Evolutionary conservation across 805 yeast species (phyloP).

Genomic region (Myxozyma udenii): DNA sequence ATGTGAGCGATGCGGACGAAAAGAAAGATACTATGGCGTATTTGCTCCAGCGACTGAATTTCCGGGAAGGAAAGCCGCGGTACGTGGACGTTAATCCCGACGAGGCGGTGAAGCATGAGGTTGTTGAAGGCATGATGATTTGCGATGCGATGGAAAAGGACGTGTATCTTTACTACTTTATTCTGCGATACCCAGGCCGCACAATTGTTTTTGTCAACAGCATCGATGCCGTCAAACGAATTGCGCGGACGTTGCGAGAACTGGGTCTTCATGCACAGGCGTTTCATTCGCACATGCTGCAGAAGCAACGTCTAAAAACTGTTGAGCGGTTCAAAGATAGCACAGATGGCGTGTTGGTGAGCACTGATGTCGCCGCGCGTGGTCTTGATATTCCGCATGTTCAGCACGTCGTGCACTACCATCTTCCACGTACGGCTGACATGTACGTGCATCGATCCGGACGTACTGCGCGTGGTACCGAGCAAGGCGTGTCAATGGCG

Average conservation of each 20-base stretch:
- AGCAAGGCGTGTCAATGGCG: slow-evolving; percentile 91
- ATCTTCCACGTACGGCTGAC: slow-evolving; percentile 91
- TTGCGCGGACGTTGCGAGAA: slow-evolving; percentile 70
- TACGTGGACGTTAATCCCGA: slow-evolving; percentile 85
- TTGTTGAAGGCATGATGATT: slow-evolving; percentile 84
- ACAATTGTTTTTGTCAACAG: slow-evolving; percentile 90
- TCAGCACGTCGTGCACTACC: slow-evolving; percentile 93
- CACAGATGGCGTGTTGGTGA: slow-evolving; percentile 60
- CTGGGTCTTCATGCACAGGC: slow-evolving; percentile 66
- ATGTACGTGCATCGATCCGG: slow-evolving; percentile 94
- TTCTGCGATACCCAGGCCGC: slow-evolving; percentile 80
- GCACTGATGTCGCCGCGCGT: slow-evolving; percentile 98
- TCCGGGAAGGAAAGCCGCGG: slow-evolving; percentile 62
- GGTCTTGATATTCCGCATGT: slow-evolving; percentile 90
- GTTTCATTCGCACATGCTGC: slow-evolving; percentile 91
- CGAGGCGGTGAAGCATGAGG: slow-evolving; percentile 66
- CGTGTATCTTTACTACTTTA: slow-evolving; percentile 80
- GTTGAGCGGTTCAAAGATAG: slow-evolving; percentile 68
- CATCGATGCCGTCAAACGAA: slow-evolving; percentile 88
- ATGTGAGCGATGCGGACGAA: slow-evolving; percentile 13
- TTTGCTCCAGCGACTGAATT: slow-evolving; percentile 65
- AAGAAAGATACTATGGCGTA: slow-evolving; percentile 62
- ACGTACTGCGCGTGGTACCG: slow-evolving; percentile 90
- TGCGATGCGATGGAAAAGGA: slow-evolving; percentile 91
- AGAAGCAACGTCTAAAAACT: slow-evolving; percentile 83